Evolutionary conservation across 306 rosid species (phyloP), one percentile per base, ranked within the genome.

Genomic region (Malus sieversii): DNA sequence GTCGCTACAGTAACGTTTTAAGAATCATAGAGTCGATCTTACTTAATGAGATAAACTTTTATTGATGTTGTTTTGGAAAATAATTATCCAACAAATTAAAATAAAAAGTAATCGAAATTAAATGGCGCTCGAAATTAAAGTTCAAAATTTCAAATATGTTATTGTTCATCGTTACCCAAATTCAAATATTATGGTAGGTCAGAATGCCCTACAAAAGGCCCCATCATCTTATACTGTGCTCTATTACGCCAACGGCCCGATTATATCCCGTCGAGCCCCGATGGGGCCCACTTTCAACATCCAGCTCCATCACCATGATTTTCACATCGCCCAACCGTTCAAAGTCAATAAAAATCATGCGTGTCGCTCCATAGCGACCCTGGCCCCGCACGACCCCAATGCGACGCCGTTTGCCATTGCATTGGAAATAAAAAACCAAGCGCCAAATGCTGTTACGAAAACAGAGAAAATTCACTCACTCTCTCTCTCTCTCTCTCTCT

Each of bases 401-500:
- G 70, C 27, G 46, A 65, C 66, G 23, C 57, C 38, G 8, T 5
- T 66, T 16, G 15, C 5, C 23, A 7, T 20, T n/a, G 40, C 64
- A 12, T n/a, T 33, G 66, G 13, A 52, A 16, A 5, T 10, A 48
- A 53, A 67, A 67, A n/a, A 55, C 70, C 44, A 59, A 83, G 86
- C 79, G 86, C 81, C 81, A 80, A 83, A 65, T 74, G 72, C 73
- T 68, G 81, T n/a, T 70, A 60, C 64, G 14, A 18, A 60, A 65
- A 12, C 30, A 25, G 3, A 7, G 64, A 68, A 13, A 74, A 11
- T 18, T 19, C 59, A 33, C 32, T 44, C 70, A 0, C 53, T 25
- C 64, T 20, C 27, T 48, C 19, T 68, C 71, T 55, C 53, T 25
- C 64, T 20, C 27, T 48, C 19, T 25, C 51, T 44, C 44, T 15